Base-by-base conservation (phyloP, 257 asterid species). In the Schizonepeta tenuifolia region DNA sequence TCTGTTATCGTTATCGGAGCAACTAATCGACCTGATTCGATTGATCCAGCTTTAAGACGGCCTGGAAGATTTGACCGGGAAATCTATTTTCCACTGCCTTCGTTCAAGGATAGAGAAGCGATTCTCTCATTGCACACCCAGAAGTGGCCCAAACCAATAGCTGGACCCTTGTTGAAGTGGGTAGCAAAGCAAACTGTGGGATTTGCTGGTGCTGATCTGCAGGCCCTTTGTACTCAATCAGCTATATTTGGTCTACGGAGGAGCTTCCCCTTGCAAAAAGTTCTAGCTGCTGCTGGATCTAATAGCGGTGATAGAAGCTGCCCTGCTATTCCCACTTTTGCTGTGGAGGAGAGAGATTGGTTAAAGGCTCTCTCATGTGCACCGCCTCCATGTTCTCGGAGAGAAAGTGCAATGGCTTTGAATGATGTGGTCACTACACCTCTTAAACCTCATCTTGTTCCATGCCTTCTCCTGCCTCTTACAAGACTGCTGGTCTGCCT, bases 61-160 rank as follows among this genome's bases (percentile, higher is more conserved):
- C 99, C 99, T 22, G 99, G 99, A 71, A 86, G 99, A 83, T 95
- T 95, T 83, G 99, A 95, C 71, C 84, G 99, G 43, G 99, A 95
- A 78, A 92, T 95, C 65, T 92, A 90, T 73, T 95, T 95, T 71
- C 99, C 98, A 59, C 84, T 95, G 82, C 99, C 99, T 60, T 87
- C 97, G 55, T 84, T 76, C 35, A 84, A 87, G 85, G 99, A 92
- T 80, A 85, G 98, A 82, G 99, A 90, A 83, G 86, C 95, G 6
- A 95, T 95, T 77, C 91, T 95, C 70, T 79, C 94, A 50, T 76
- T 95, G 81, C 98, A 95, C 79, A 95, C 99, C 40, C 83, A 85
- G 73, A 87, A 92, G 80, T 95, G 99, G 99, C 96, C 98, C 21
- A 90, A 87, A 78, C 99, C 91, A 20, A 82, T 90, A 47, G 53